Base-by-base conservation (phyloP, 345 rosid species). In the Salix viminalis region DNA sequence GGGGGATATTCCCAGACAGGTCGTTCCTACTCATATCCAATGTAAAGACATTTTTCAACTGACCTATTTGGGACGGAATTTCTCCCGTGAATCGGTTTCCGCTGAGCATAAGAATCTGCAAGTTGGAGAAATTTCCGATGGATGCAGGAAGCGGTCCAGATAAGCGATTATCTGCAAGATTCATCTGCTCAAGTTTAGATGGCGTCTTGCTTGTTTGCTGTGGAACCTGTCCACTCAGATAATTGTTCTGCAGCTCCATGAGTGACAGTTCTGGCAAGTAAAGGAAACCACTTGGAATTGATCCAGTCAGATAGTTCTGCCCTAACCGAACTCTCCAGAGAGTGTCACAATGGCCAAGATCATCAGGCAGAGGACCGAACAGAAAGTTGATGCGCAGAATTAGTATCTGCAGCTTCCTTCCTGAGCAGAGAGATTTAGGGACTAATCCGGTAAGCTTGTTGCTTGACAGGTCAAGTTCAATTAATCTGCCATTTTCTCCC, bases 361-460 rank as follows among this genome's bases (percentile, higher is more conserved):
- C 85, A 65, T 87, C 87, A 0, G 95, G 92, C n/a, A 91, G 73
- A 23, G 88, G 79, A 16, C 95, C 95, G 48, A 89, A 87, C 30
- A 91, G 87, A 82, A 89, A 91, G 74, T 91, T 91, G 41, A 85
- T 83, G 34, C 85, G 78, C 67, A 89, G 75, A 56, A 91, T 87
- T 26, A 91, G 75, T 37, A 80, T 81, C 77, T 60, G 70, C 28
- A 91, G 85, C 83, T 62, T 81, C 71, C 85, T 88, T 10, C 83
- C 85, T 30, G 71, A 73, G 60, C 95, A 91, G 62, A 91, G 68
- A 36, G 78, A 58, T 37, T 65, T 77, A 5, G 95, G 95, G 81
- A 91, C 83, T 37, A 67, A 79, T 56, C 95, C 95, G 0, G 95
- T 91, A 46, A 91, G 91, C 88, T 89, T 91, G 78, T 89, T 89